Evolutionary conservation across 2,329 filamentous ascomycete genomes (phyloP).

Genomic region (Paraphoma sp.): DNA sequence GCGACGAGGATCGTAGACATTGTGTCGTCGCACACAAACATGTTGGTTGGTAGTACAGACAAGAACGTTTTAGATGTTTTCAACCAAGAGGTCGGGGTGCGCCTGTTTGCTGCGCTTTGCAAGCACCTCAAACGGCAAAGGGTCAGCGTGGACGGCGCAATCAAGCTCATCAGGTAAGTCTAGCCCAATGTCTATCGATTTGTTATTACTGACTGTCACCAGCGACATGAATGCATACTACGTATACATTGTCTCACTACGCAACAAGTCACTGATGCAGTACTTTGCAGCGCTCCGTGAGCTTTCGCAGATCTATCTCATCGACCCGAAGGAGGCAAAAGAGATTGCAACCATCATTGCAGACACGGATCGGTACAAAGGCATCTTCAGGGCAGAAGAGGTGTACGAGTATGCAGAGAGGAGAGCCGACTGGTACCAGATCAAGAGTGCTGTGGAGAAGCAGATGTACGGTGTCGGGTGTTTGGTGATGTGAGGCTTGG

Average conservation of each 20-base stretch:
- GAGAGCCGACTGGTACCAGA: slow-evolving; percentile 92
- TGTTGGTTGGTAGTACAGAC: slow-evolving; percentile 93
- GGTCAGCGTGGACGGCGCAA: slow-evolving; percentile 84
- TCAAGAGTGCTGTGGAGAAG: slow-evolving; percentile 87
- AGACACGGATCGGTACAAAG: slow-evolving; percentile 85
- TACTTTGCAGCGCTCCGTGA: slow-evolving; percentile 94
- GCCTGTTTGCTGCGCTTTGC: slow-evolving; percentile 89
- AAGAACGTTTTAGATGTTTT: slow-evolving; percentile 99
- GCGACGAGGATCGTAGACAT: slow-evolving; percentile 83
- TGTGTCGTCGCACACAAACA: slow-evolving; percentile 85
- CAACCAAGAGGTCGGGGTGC: slow-evolving; percentile 94
- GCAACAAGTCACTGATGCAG: slow-evolving; percentile 81
- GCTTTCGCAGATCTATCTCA: slow-evolving; percentile 93
- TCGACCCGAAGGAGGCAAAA: slow-evolving; percentile 84
- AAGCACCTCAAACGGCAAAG: slow-evolving; percentile 98
- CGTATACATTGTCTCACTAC: slow-evolving; percentile 79
- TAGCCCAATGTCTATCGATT: background rate
- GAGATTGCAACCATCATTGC: slow-evolving; percentile 96
- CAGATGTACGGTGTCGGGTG: slow-evolving; percentile 98
- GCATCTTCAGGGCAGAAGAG: slow-evolving; percentile 93
- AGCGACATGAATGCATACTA: slow-evolving; percentile 97
- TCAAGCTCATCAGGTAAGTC: slow-evolving; percentile 79
- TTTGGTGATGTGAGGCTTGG: slow-evolving; percentile 70
- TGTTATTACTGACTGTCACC: background rate
- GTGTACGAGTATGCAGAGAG: slow-evolving; percentile 97